These are phyloP conservation scores for Neopestalotiopsis clavispora DNA, from an alignment of 2,329 filamentous ascomycete species.

Conservation along the genomic window DNA sequence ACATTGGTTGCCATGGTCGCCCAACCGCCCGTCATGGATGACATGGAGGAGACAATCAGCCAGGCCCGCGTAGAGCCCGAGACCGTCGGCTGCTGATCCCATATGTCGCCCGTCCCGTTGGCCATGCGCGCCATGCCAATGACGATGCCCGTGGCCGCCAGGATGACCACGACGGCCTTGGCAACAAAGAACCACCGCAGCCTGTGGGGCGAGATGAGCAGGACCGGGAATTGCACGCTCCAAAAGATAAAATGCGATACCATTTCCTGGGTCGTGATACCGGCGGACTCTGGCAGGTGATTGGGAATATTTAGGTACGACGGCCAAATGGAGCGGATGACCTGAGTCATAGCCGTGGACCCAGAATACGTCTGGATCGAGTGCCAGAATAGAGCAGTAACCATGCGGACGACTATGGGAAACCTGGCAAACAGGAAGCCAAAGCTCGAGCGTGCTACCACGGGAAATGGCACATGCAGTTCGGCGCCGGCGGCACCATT, in stretches of 20 bases:
- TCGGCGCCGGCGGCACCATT: conserved; percentile 52
- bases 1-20: conserved; percentile 52
- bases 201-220: conserved; percentile 36
- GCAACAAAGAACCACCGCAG: conserved; percentile 52
- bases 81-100: conserved; percentile 35
- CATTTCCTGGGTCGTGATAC: conserved; percentile 62
- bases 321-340: conserved; percentile 56
- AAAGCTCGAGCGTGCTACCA: conserved; percentile 49
- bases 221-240: conserved; percentile 41
- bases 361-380: conserved; percentile 51
- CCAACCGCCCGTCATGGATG: conserved; percentile 48
- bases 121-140: conserved; percentile 66
- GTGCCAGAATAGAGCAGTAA: conserved; percentile 61
- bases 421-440: conserved; percentile 49
- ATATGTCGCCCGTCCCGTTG: conserved; percentile 51
- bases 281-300: conserved; percentile 51
- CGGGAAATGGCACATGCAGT: conserved; percentile 53
- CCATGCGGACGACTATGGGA: conserved; percentile 44
- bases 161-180: conserved; percentile 56
- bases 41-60: conserved; percentile 52
- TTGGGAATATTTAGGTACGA: conserved; percentile 59
- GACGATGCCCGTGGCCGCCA: conserved; percentile 66
- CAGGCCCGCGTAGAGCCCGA: conserved; percentile 55
- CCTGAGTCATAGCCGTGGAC: conserved; percentile 37
- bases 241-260: conserved; percentile 55